Evolutionary conservation across 208 protist genomes (phyloP), one percentile per base, ranked within the genome.

Genomic region (Tritrichomonas foetus): DNA sequence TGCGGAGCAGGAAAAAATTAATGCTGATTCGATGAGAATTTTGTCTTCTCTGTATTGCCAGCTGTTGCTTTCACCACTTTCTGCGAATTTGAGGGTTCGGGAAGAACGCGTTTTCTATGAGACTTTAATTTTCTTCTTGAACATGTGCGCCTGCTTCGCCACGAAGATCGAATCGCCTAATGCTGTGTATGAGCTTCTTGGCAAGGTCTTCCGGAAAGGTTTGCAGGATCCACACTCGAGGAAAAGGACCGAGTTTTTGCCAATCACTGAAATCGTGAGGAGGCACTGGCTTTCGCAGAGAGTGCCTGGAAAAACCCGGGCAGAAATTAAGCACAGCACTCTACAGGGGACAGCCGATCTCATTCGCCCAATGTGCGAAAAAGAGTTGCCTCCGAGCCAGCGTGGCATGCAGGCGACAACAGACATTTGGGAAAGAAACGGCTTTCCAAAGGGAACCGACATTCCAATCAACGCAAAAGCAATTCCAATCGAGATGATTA

Each of bases 71-170:
- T 89, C 78, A 0, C 78, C 78, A 36, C 33, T 89, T 39, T 57
- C 78, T 14, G 53, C 78, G 22, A 57, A 53, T 16, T 27, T 89
- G 2, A 13, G 16, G 22, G 78, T 57, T 39, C 0, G 41, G 39
- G 47, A 44, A 89, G 78, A 89, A 89, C 44, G 78, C 33, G 41
- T 57, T 30, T 89, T 89, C 47, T 89, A 89, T 61, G 78, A 89
- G 39, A 89, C 78, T 39, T 89, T 89, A 89, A 57, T 89, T n/a
- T 89, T 89, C 8, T 89, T 53, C 57, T 25, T 89, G 2, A 47
- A 89, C 11, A 33, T 36, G 33, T 89, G 78, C 30, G 27, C 47
- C 30, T 53, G 16, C 8, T 89, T 89, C 57, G 41, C 78, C 11
- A 53, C 44, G 9, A 41, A 57, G 9, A 61, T 36, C 33, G 78